Conservation (phyloP, 1,139 yeast species). For the Geotrichum fermentans region DNA sequence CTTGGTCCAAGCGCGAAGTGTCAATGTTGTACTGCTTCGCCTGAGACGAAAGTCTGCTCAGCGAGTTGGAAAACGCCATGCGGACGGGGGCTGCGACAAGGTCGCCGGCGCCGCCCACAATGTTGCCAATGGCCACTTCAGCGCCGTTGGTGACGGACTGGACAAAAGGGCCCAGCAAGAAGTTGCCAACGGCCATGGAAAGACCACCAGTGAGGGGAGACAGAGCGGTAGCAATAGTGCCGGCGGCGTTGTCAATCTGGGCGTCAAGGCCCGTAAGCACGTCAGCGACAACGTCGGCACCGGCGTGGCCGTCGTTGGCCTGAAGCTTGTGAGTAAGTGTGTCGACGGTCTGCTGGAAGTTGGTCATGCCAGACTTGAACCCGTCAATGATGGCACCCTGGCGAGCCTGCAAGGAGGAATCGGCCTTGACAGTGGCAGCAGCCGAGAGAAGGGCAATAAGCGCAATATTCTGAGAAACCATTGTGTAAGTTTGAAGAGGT, state of each 20-base stretch:
- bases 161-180: slow-evolving; percentile 27
- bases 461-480: slow-evolving; percentile 12
- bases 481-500: too few species aligned
- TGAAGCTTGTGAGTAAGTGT: slow-evolving; percentile 23
- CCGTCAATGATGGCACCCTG: slow-evolving; percentile 21
- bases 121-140: slow-evolving; percentile 25
- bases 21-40: slow-evolving; percentile 24
- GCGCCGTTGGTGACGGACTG: too few species aligned
- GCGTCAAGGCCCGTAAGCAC: slow-evolving; percentile 20
- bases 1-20: slow-evolving; percentile 19
- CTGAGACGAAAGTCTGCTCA: slow-evolving; percentile 18
- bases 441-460: slow-evolving; percentile 24
- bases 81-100: slow-evolving; percentile 21
- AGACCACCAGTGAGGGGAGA: slow-evolving; percentile 27
- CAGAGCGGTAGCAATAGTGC: slow-evolving; percentile 25
- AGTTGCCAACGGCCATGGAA: slow-evolving; percentile 24
- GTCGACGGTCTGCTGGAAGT: slow-evolving; percentile 27
- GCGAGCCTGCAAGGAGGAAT: slow-evolving; percentile 17
- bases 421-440: slow-evolving; percentile 22
- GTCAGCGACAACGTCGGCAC: slow-evolving; percentile 22
- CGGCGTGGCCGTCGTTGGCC: slow-evolving; percentile 20
- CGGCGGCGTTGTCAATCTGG: too few species aligned
- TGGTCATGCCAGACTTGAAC: slow-evolving; percentile 24
- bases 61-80: slow-evolving; percentile 19
- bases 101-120: slow-evolving; percentile 26